phyloP scores from a whole-genome alignment of 371 early-diverging fungal species.

The Neoconidiobolus thromboides region DNA sequence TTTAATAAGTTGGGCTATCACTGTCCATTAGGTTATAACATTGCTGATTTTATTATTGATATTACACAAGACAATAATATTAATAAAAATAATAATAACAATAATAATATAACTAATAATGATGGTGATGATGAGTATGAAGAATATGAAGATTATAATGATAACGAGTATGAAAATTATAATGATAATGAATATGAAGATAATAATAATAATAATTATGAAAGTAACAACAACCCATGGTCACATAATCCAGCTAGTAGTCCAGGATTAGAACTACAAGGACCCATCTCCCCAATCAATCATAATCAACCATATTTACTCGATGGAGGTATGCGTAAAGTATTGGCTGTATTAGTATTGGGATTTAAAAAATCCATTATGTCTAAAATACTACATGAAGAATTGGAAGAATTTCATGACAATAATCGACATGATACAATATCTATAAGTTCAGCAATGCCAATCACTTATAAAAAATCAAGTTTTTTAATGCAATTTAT shows the following conservation, averaged over 20 bases:
- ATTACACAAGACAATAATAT: constrained; percentile 21
- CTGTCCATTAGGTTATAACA: constrained; percentile 80
- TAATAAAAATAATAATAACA: neutral
- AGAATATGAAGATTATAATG: neutral
- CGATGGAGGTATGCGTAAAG: constrained; percentile 3
- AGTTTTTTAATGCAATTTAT: constrained; percentile 41
- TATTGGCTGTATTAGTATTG: neutral
- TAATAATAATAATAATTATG: too few relatives aligned
- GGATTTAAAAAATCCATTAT: neutral
- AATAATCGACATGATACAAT: constrained; percentile 28
- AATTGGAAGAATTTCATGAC: constrained; percentile 10
- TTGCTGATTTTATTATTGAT: constrained; percentile 79
- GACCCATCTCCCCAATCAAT: too few relatives aligned
- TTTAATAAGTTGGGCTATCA: constrained; percentile 49
- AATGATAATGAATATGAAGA: too few relatives aligned
- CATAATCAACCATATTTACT: neutral
- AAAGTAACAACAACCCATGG: too few relatives aligned
- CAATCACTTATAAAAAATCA: constrained; percentile 11
- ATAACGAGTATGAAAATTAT: too few relatives aligned
- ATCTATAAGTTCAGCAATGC: neutral
- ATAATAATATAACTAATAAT: neutral
- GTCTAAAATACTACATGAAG: neutral
- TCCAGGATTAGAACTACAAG: too few relatives aligned
- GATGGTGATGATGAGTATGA: neutral
- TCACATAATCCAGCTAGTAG: too few relatives aligned